Evolutionary conservation across 345 rosid species (phyloP).

Genomic region (Zanthoxylum bungeanum): DNA sequence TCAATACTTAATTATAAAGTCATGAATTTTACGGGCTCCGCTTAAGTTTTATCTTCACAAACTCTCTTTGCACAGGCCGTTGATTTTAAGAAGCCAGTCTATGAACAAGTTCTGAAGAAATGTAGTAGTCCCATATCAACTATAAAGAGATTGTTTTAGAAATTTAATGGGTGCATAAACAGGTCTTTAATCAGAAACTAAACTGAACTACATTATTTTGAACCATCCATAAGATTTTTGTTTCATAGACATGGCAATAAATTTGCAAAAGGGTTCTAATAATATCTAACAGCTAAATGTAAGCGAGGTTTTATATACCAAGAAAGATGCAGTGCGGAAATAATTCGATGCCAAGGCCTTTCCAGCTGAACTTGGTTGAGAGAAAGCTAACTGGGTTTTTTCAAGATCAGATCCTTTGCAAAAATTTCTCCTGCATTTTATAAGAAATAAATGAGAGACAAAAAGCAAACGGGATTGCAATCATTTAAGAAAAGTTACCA

Average conservation of each 20-base stretch:
- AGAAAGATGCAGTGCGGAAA: slow-evolving; percentile 39
- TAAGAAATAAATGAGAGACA: background rate
- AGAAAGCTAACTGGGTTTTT: slow-evolving; percentile 67
- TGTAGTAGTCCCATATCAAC: no score
- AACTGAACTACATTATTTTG: background rate
- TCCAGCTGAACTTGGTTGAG: slow-evolving; percentile 69
- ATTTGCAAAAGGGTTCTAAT: background rate
- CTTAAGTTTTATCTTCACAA: slow-evolving; percentile 4
- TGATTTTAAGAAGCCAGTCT: slow-evolving; percentile 69
- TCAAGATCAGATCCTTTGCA: slow-evolving; percentile 37
- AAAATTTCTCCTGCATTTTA: slow-evolving; percentile 61
- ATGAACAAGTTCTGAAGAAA: slow-evolving; percentile 55
- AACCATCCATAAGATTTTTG: background rate
- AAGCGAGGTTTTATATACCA: slow-evolving; percentile 49
- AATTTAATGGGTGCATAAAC: background rate
- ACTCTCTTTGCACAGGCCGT: slow-evolving; percentile 37
- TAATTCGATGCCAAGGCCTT: slow-evolving; percentile 63
- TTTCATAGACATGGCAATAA: background rate
- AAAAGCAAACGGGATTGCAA: background rate
- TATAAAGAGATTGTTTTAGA: slow-evolving; percentile 21
- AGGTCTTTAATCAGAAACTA: background rate
- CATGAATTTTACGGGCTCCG: no score
- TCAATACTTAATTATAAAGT: no score
- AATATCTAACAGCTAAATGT: background rate
- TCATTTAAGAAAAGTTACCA: background rate